phyloP scores from a whole-genome alignment of 805 yeast species.

The Lachancea kluyveri region DNA sequence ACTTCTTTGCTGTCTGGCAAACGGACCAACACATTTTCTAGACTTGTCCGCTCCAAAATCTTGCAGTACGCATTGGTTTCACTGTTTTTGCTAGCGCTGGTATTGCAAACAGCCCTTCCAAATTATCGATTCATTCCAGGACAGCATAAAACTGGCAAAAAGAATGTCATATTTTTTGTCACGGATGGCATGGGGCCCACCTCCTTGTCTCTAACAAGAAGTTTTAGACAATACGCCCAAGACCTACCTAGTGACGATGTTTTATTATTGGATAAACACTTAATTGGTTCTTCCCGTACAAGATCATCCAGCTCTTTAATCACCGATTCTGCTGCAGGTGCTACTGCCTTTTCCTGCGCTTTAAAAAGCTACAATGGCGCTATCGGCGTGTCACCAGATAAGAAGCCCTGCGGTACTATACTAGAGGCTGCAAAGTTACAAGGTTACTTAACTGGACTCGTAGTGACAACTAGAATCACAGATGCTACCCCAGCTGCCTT shows the following conservation, averaged over 20 bases:
- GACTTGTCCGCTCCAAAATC: too few species aligned
- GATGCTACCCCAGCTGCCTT: slow-evolving; percentile 96
- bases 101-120: slow-evolving; percentile 1
- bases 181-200: slow-evolving; percentile 97
- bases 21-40: too few species aligned
- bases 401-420: slow-evolving; percentile 79
- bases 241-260: slow-evolving; percentile 47
- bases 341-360: slow-evolving; percentile 87
- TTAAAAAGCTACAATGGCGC: slow-evolving; percentile 85
- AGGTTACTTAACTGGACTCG: slow-evolving; percentile 83
- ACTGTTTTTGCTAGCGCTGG: neutral
- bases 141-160: too few species aligned
- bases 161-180: slow-evolving; percentile 79
- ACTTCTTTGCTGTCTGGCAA: too few species aligned
- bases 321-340: slow-evolving; percentile 97
- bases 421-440: slow-evolving; percentile 79
- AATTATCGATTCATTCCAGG: neutral
- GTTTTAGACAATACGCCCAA: slow-evolving; percentile 52
- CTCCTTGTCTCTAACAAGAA: slow-evolving; percentile 70
- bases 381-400: slow-evolving; percentile 69
- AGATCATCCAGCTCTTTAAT: slow-evolving; percentile 69
- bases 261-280: slow-evolving; percentile 56
- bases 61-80: neutral
- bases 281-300: slow-evolving; percentile 82
- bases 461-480: slow-evolving; percentile 86